These are phyloP conservation scores for Pythium sukuiense DNA, from an alignment of 352 stramenopile genomes.

Conservation along the genomic window DNA sequence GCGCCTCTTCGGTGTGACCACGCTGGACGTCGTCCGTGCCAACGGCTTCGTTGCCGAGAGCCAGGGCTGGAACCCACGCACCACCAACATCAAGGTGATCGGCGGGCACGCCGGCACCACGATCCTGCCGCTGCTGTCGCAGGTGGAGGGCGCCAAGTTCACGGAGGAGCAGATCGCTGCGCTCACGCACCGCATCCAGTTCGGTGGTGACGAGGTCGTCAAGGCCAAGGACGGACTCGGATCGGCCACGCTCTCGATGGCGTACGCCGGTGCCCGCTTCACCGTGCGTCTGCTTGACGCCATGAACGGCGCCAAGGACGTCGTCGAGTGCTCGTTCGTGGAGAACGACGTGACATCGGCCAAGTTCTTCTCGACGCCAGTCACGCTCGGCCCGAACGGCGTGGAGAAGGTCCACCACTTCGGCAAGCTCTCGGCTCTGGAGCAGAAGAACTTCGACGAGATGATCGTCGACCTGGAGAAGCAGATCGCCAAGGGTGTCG, in stretches of 20 bases:
- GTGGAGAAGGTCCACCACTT: constrained; percentile 95
- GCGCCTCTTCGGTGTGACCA: constrained; percentile 98
- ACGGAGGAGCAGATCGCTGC: constrained; percentile 92
- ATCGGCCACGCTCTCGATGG: constrained; percentile 99
- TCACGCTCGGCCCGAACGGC: constrained; percentile 96
- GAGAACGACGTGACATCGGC: constrained; percentile 95
- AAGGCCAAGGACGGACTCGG: constrained; percentile 96
- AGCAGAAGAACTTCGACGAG: constrained; percentile 90
- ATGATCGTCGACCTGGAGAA: constrained; percentile 87
- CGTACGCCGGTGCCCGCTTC: constrained; percentile 97
- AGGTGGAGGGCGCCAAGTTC: constrained; percentile 93
- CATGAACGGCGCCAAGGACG: constrained; percentile 92
- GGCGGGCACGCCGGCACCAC: constrained; percentile 99
- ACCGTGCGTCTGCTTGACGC: constrained; percentile 91
- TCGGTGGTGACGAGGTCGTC: constrained; percentile 95
- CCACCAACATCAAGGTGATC: constrained; percentile 94
- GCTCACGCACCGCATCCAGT: constrained; percentile 97
- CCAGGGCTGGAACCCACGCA: constrained; percentile 76
- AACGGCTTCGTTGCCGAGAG: constrained; percentile 94
- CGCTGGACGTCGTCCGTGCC: constrained; percentile 97
- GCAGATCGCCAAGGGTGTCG: constrained; percentile 88
- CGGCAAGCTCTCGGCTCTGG: constrained; percentile 77
- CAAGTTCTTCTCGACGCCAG: constrained; percentile 95
- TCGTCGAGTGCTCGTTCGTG: constrained; percentile 98
- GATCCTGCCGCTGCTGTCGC: constrained; percentile 98